Evolutionary conservation across 306 rosid genomes (phyloP).

Genomic region (Fragaria nilgerrensis): DNA sequence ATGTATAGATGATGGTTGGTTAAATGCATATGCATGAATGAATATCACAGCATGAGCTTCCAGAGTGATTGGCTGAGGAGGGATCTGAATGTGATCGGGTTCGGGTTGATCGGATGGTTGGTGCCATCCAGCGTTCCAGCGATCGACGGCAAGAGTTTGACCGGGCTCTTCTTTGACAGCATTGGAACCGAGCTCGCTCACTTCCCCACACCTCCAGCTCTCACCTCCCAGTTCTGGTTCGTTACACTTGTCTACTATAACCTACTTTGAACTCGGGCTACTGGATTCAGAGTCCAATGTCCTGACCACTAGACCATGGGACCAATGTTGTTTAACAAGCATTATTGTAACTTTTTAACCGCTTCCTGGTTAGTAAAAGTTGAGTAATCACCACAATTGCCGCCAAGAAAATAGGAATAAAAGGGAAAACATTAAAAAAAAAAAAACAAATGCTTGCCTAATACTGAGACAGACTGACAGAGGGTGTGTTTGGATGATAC

Average conservation of each 20-base stretch:
- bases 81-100: constrained; percentile 86
- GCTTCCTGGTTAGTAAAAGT: no score
- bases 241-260: constrained; percentile 1
- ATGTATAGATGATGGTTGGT: not conserved
- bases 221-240: constrained; percentile 74
- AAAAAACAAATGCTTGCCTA: no score
- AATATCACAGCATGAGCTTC: constrained; percentile 39
- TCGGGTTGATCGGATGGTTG: constrained; percentile 90
- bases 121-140: constrained; percentile 89
- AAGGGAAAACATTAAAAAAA: no score
- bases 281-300: constrained; percentile 44
- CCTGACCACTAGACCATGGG: constrained; percentile 58
- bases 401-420: no score
- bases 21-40: not conserved
- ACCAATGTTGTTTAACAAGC: not conserved
- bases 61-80: constrained; percentile 77
- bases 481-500: no score
- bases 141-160: constrained; percentile 79
- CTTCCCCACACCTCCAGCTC: constrained; percentile 89
- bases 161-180: constrained; percentile 90
- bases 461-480: no score
- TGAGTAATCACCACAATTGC: no score
- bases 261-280: constrained; percentile 47
- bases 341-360: no score
- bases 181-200: constrained; percentile 90